A percentile compares a stretch with the other conserved stretches of the same genome.
These are phyloP conservation scores for Deinandra increscens DNA, from an alignment of 129 eudicot species.

Conservation along the genomic window DNA sequence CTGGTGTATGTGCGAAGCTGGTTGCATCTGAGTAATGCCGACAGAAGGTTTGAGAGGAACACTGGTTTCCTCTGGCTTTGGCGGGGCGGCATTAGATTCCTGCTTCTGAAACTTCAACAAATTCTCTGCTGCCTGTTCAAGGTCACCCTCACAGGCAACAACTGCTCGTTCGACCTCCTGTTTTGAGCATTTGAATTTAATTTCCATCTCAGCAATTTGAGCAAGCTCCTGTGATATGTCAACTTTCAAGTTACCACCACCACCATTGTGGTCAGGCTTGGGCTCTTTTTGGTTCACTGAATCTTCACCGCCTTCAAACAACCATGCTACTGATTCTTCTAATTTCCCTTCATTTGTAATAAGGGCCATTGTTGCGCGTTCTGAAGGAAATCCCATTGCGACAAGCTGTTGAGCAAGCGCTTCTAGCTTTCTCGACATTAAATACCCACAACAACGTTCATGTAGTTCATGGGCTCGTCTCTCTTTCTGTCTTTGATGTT, in stretches of 20 bases:
- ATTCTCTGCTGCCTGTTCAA: constrained; percentile 65
- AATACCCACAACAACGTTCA: constrained; percentile 68
- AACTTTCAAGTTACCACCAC: constrained; percentile 50
- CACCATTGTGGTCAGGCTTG: constrained; percentile 37
- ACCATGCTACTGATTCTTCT: constrained; percentile 70
- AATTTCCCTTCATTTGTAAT: constrained; percentile 66
- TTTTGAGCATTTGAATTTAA: constrained; percentile 57
- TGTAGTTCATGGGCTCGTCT: constrained; percentile 79
- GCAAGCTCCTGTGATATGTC: constrained; percentile 80
- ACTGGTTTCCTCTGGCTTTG: constrained; percentile 60
- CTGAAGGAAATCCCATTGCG: constrained; percentile 70
- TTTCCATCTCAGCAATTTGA: constrained; percentile 55
- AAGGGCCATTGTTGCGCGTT: constrained; percentile 82
- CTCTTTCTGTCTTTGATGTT: constrained; percentile 82
- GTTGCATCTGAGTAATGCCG: constrained; percentile 36
- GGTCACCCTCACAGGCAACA: constrained; percentile 72
- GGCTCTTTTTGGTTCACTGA: constrained; percentile 27
- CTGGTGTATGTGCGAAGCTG: constrained; percentile 27
- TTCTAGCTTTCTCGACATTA: constrained; percentile 78
- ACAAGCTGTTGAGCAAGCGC: constrained; percentile 72
- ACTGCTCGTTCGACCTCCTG: constrained; percentile 69
- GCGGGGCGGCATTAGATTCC: constrained; percentile 34
- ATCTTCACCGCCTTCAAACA: constrained; percentile 69
- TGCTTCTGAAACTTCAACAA: constrained; percentile 51
- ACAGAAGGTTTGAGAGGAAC: constrained; percentile 40